Evolutionary conservation across 805 yeast species (phyloP).

Genomic region (Lipomyces mesembrius): DNA sequence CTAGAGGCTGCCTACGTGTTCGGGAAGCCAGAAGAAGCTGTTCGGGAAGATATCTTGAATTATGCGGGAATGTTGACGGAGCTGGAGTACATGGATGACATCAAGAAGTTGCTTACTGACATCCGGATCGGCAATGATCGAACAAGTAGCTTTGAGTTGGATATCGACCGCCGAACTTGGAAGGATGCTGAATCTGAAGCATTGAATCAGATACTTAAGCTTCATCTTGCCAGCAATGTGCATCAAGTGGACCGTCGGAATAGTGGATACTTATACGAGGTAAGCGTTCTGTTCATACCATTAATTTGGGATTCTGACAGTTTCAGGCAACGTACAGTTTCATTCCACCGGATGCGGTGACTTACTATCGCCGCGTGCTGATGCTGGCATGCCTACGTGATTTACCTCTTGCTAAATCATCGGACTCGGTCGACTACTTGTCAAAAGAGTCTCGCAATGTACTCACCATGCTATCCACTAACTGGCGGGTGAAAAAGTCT

Average conservation of each 20-base stretch:
- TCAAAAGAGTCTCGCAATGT: slow-evolving; percentile 54
- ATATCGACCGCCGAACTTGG: slow-evolving; percentile 51
- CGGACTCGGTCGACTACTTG: slow-evolving; percentile 41
- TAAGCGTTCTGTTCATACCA: slow-evolving; percentile 17
- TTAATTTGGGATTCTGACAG: neutral
- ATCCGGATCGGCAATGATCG: slow-evolving; percentile 8
- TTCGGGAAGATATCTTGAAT: slow-evolving; percentile 18
- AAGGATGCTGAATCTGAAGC: slow-evolving; percentile 48
- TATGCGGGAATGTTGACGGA: slow-evolving; percentile 9
- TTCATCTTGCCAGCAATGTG: slow-evolving; percentile 24
- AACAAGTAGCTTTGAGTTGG: slow-evolving; percentile 47
- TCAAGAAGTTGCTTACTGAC: slow-evolving; percentile 16
- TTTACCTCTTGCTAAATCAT: neutral
- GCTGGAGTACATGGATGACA: slow-evolving; percentile 29
- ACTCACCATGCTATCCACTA: slow-evolving; percentile 52
- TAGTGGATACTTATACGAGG: slow-evolving; percentile 18
- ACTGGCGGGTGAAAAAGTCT: slow-evolving; percentile 63
- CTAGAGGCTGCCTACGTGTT: slow-evolving; percentile 18
- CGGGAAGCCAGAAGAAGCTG: slow-evolving; percentile 4
- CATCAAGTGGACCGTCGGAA: slow-evolving; percentile 5
- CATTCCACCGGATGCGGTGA: slow-evolving; percentile 51
- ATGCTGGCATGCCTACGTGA: slow-evolving; percentile 35
- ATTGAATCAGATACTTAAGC: slow-evolving; percentile 43
- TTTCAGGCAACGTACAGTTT: slow-evolving; percentile 41
- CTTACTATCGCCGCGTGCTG: slow-evolving; percentile 50